Evolutionary conservation across 1,284 basidiomycete species (phyloP).

Genomic region (Phellinidium pouzarii): DNA sequence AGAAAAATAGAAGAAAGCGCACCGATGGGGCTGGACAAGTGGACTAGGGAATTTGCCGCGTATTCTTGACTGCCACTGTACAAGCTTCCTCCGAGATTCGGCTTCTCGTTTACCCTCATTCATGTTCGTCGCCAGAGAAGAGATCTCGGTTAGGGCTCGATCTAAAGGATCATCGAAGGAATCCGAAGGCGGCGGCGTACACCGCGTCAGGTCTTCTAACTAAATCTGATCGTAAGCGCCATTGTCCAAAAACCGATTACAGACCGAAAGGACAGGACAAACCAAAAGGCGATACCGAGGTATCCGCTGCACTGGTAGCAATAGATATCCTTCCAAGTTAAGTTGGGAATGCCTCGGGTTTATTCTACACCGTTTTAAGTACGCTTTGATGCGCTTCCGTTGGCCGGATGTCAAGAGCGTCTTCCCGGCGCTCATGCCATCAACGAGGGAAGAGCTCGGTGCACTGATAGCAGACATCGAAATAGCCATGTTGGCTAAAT

Average conservation of each 20-base stretch:
- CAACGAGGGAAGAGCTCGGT: conserved; percentile 34
- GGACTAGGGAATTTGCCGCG: conserved; percentile 90
- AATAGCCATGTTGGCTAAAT: conserved; percentile 56
- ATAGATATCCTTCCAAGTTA: conserved; percentile 89
- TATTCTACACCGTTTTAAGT: conserved; percentile 79
- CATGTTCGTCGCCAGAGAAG: conserved; percentile 85
- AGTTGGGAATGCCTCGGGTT: conserved; percentile 93
- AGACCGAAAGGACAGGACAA: conserved; percentile 24
- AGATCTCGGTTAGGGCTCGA: conserved; percentile 79
- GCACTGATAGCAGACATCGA: conserved; percentile 46
- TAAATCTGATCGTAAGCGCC: conserved; percentile 28
- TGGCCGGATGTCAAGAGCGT: conserved; percentile 58
- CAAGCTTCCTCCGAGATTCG: conserved; percentile 82
- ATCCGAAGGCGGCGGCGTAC: conserved; percentile 71
- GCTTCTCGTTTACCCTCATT: conserved; percentile 95
- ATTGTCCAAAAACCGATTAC: background rate
- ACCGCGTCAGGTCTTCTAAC: conserved; percentile 79
- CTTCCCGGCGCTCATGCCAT: conserved; percentile 22
- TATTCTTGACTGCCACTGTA: conserved; percentile 90
- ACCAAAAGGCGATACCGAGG: conserved; percentile 92
- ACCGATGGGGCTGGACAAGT: conserved; percentile 95
- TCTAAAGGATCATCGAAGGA: conserved; percentile 79
- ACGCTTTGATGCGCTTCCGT: conserved; percentile 79
- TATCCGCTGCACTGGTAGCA: conserved; percentile 93
- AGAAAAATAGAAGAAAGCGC: conserved; percentile 24